Evolutionary conservation across 345 rosid genomes (phyloP).

Genomic region (Pistacia integerrima): DNA sequence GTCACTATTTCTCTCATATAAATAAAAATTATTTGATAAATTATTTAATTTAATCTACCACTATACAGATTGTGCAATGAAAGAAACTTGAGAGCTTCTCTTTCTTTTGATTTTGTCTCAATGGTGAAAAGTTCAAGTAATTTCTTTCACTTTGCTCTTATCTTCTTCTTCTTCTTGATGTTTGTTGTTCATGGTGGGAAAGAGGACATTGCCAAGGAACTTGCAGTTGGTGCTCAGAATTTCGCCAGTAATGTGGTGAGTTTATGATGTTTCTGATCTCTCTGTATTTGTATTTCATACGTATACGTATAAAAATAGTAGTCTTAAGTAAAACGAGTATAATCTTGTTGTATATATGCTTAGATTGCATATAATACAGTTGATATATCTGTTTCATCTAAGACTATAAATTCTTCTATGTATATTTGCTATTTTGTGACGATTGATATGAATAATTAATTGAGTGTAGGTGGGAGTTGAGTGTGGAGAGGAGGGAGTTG

Average conservation of each 20-base stretch:
- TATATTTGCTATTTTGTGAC: neutral
- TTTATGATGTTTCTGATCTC: neutral
- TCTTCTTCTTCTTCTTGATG: constrained; percentile 6
- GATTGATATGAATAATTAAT: neutral
- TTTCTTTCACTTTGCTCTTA: neutral
- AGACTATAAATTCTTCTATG: too few relatives aligned
- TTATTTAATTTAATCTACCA: neutral
- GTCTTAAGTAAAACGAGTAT: too few relatives aligned
- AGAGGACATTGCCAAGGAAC: neutral
- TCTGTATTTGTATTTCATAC: neutral
- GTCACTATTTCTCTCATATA: neutral
- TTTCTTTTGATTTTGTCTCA: too few relatives aligned
- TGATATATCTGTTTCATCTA: too few relatives aligned
- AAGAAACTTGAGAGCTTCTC: too few relatives aligned
- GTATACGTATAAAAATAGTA: neutral
- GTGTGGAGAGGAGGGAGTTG: constrained; percentile 12
- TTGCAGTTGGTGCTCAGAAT: constrained; percentile 7
- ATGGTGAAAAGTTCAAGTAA: too few relatives aligned
- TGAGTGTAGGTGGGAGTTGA: neutral
- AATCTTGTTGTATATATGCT: too few relatives aligned
- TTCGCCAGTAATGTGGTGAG: constrained; percentile 10
- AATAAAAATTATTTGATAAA: neutral
- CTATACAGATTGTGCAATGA: too few relatives aligned
- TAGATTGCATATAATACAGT: too few relatives aligned
- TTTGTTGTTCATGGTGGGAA: constrained; percentile 5